Conservation (phyloP, 192 early-diverging fungal genomes). For the Dispira simplex region DNA sequence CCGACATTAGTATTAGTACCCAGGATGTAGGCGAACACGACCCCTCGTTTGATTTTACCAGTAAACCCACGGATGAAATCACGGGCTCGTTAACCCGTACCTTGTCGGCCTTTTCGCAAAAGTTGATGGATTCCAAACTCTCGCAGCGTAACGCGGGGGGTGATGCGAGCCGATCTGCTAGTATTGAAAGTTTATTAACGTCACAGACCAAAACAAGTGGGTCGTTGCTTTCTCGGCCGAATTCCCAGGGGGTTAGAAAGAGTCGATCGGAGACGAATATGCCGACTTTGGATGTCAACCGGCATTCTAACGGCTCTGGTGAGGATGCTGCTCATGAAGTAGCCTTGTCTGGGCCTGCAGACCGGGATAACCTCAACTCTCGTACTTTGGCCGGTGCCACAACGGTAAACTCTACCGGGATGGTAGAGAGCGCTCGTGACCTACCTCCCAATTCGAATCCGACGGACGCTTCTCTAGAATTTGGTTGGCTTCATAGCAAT, state of each 20-base stretch:
- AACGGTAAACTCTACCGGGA: no score
- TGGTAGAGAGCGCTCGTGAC: no score
- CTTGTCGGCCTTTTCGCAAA: conserved; percentile 3
- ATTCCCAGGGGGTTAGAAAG: background rate
- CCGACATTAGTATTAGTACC: conserved; percentile 2
- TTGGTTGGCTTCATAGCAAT: background rate
- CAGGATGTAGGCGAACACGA: background rate
- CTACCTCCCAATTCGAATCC: background rate
- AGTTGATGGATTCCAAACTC: conserved; percentile 2
- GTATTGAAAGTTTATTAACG: background rate
- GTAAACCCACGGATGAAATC: background rate
- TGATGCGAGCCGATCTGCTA: background rate
- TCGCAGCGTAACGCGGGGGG: background rate
- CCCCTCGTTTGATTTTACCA: background rate
- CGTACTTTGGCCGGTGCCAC: no score
- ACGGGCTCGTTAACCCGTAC: background rate
- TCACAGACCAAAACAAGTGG: background rate
- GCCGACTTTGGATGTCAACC: background rate
- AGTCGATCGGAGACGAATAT: background rate
- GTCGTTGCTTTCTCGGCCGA: background rate
- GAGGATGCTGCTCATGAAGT: no score
- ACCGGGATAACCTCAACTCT: no score
- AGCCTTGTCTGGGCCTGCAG: no score
- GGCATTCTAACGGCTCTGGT: no score
- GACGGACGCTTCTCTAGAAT: background rate